Conservation (phyloP, 2,329 filamentous ascomycete genomes). For the Calonectria crousiana region DNA sequence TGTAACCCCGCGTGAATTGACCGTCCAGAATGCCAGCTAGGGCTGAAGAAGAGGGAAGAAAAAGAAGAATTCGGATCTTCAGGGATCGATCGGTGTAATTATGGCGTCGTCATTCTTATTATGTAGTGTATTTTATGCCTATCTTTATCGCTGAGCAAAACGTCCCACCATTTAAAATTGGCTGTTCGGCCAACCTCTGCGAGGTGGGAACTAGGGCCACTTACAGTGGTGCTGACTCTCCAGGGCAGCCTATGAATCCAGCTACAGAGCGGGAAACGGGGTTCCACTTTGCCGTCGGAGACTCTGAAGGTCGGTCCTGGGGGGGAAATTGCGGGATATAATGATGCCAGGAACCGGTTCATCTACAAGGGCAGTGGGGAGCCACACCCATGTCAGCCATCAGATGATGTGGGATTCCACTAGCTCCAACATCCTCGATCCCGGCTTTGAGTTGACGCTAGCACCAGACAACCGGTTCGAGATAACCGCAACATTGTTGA, state of each 20-base stretch:
- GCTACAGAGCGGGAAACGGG: not conserved
- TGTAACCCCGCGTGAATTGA: not conserved
- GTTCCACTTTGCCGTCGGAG: not conserved
- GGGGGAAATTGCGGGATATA: slow-evolving; percentile 9
- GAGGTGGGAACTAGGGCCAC: not conserved
- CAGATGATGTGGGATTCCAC: not conserved
- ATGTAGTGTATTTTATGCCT: slow-evolving; percentile 7
- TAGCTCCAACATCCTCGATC: not conserved
- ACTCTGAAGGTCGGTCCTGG: not conserved
- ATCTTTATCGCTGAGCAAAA: not conserved
- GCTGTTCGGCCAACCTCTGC: not conserved
- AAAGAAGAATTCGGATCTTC: not conserved
- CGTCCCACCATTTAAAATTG: slow-evolving; percentile 10
- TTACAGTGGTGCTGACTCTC: not conserved
- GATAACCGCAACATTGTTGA: not conserved
- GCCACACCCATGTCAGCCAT: not conserved
- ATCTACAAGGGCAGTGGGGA: not conserved
- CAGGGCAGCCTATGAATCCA: not conserved
- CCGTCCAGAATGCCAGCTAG: not conserved
- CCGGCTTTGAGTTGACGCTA: slow-evolving; percentile 5
- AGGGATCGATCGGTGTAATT: not conserved
- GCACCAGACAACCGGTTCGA: not conserved
- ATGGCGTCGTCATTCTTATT: not conserved
- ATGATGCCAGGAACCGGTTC: not conserved
- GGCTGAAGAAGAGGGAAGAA: not conserved